Evolutionary conservation across 2,329 filamentous ascomycete genomes (phyloP).

Genomic region (Rhinocladiella mackenziei): DNA sequence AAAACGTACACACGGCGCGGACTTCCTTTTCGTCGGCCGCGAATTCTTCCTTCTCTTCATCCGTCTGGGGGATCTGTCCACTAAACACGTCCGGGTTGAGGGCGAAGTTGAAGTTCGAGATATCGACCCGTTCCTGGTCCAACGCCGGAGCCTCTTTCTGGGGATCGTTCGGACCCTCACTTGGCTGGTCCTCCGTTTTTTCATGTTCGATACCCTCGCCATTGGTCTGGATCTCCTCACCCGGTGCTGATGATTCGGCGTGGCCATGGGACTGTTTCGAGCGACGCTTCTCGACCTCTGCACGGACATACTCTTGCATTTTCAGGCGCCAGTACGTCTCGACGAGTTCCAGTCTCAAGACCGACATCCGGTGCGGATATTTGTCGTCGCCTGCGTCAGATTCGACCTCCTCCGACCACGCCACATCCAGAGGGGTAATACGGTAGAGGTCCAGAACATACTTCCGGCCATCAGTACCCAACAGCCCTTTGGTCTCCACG

Average conservation of each 20-base stretch:
- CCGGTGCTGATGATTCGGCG: conserved; percentile 35
- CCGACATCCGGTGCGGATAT: conserved; percentile 96
- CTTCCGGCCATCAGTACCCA: conserved; percentile 93
- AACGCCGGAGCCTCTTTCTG: conserved; percentile 30
- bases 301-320: conserved; percentile 83
- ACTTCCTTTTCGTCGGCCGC: conserved; percentile 84
- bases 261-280: conserved; percentile 40
- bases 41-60: conserved; percentile 82
- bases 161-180: conserved; percentile 38
- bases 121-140: conserved; percentile 70
- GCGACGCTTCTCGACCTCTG: conserved; percentile 65
- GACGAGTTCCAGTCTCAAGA: conserved; percentile 83
- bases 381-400: conserved; percentile 50
- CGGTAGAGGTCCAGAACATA: conserved; percentile 97
- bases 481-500: conserved; percentile 95
- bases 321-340: conserved; percentile 80
- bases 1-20: conserved; percentile 72
- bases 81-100: conserved; percentile 96
- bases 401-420: conserved; percentile 75
- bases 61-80: conserved; percentile 82
- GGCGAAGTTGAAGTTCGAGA: conserved; percentile 79
- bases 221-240: conserved; percentile 29
- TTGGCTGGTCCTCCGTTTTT: conserved; percentile 41
- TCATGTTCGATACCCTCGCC: conserved; percentile 30
- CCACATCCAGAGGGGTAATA: conserved; percentile 83